Evolutionary conservation across 2,329 filamentous ascomycete genomes (phyloP), one percentile per base, ranked within the genome.

Genomic region (Fusarium cyanostomum): DNA sequence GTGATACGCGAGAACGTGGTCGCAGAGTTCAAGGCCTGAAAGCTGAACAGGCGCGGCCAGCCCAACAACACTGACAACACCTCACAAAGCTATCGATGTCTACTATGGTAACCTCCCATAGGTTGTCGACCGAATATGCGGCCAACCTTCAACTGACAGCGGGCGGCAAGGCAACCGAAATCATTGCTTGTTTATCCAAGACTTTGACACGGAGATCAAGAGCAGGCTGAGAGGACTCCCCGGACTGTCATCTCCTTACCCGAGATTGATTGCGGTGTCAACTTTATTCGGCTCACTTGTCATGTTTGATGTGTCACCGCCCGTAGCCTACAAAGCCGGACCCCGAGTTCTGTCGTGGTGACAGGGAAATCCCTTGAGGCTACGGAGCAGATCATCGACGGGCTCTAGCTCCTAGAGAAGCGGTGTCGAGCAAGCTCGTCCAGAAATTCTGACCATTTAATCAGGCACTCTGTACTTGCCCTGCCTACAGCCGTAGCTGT

Each of bases 371-470:
- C 52, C 43, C 21, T 58, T 49, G 48, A 43, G 34, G 37, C 15
- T 39, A 41, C 51, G 57, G 66, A 59, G 66, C 61, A 64, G 66
- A 66, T 70, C 68, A 58, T 56, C 49, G 53, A 68, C 50, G 54
- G 53, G 51, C 62, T 55, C 35, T 56, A 56, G 56, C 52, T 38
- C 15, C 30, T 16, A 41, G 58, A 57, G 48, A 66, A 68, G 68
- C 68, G 68, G 66, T 69, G 68, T 68, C 68, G 34, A 59, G 49
- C 42, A 35, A 24, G 30, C 45, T 33, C 37, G 45, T 39, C 35
- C 37, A 52, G 50, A 41, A 42, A 58, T 45, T 39, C 53, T 35
- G 62, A 24, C 33, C 43, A 42, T 66, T 37, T 54, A 27, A 16
- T 30, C 31, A 62, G 56, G 49, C 41, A 50, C 26, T 62, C 42